Evolutionary conservation across 2,329 filamentous ascomycete genomes (phyloP), one percentile per base, ranked within the genome.

Genomic region (Colletotrichum viniferum): DNA sequence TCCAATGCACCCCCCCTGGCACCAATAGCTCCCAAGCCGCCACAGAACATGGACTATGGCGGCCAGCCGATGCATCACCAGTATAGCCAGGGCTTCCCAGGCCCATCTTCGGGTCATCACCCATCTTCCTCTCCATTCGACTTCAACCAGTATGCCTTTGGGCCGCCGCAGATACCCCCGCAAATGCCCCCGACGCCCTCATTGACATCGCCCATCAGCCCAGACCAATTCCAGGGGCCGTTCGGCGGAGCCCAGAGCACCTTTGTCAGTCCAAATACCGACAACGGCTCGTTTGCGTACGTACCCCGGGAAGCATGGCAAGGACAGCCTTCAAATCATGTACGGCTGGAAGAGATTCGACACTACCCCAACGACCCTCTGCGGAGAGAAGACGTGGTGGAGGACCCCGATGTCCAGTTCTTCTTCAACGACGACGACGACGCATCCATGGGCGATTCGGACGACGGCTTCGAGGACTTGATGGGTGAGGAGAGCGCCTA

Each of bases 361-460:
- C 34, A 32, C 16, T 65, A 43, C 61, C 28, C 71, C 61, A 62
- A 36, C 34, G 48, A 61, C 21, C 24, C 69, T 28, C 30, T 60
- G 16, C 55, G 26, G 28, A 16, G 34, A 28, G 36, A 52, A 7
- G 48, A 64, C 21, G 24, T 34, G 18, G 9, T 64, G 21, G 73
- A 73, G 18, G 60, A 76, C 9, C 43, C 58, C 14, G 71, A 77
- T 24, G 63, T 69, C 64, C 86, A 87, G 73, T 87, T 88, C 69
- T 88, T 89, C 78, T 86, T 48, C 38, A 48, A 89, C 65, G 87
- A 87, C 70, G 90, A 91, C 52, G 91, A 94, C 71, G 91, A 93
- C 76, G 88, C 87, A n/a, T 92, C 89, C 26, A 90, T 92, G 85
- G 87, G 85, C 12, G 90, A 91, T 38, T 91, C 90, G 2, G 91